Conservation (phyloP, 176 grass and related monocot genomes). For the Zea mays region Zm-B73-REFERENCE-NAM-5.0 NC_050100.1:208549001-208549500, state of each 20-base stretch:
- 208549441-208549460: slow-evolving; percentile 69
- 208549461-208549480: slow-evolving; percentile 73
- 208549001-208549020: slow-evolving; percentile 72
- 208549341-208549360: slow-evolving; percentile 70
- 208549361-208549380: slow-evolving; percentile 63
- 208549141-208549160: slow-evolving; percentile 59
- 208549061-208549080: slow-evolving; percentile 99
- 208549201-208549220: slow-evolving; percentile 18
- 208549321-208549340: slow-evolving; percentile 89
- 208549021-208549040: slow-evolving; percentile 96
- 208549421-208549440: slow-evolving; percentile 57
- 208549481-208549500: slow-evolving; percentile 71
- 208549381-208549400: slow-evolving; percentile 71
- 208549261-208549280: slow-evolving; percentile 74
- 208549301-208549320: slow-evolving; percentile 89
- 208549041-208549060: slow-evolving; percentile 89
- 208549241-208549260: slow-evolving; percentile 89
- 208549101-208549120: slow-evolving; percentile 77
- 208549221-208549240: slow-evolving; percentile 57
- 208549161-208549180: slow-evolving; percentile 7
- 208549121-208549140: slow-evolving; percentile 96
- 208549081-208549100: slow-evolving; percentile 83
- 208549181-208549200: neutral
- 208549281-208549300: slow-evolving; percentile 73
- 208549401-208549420: slow-evolving; percentile 50